A percentile compares a stretch with the other conserved stretches of the same genome.
Conservation (phyloP, 1,284 basidiomycete species). For the Ganoderma boninense region DNA sequence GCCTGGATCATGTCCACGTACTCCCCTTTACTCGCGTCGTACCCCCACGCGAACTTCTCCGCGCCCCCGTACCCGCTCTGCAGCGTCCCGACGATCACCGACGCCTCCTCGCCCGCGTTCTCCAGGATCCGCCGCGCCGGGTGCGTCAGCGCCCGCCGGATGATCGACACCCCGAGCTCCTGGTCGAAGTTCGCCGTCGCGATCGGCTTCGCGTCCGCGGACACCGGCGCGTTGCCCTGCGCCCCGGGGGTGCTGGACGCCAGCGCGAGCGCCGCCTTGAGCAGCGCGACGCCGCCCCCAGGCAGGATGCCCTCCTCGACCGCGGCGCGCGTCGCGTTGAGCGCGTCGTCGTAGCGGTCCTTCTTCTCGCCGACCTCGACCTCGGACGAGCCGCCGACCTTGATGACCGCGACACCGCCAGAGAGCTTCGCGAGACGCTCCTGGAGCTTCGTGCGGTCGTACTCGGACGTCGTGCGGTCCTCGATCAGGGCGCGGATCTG, state of each 20-base stretch:
- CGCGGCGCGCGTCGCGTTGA: slow-evolving; percentile 96
- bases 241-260: slow-evolving; percentile 60
- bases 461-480: slow-evolving; percentile 91
- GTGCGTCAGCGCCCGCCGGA: slow-evolving; percentile 86
- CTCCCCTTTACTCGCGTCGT: slow-evolving; percentile 92
- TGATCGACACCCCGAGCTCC: slow-evolving; percentile 94
- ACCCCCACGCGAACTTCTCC: slow-evolving; percentile 87
- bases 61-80: slow-evolving; percentile 70
- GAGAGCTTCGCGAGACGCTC: slow-evolving; percentile 96
- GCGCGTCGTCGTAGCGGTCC: slow-evolving; percentile 97
- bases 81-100: slow-evolving; percentile 92
- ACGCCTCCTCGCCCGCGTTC: slow-evolving; percentile 96
- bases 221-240: slow-evolving; percentile 45
- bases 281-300: slow-evolving; percentile 91
- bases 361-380: slow-evolving; percentile 99
- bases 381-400: slow-evolving; percentile 93
- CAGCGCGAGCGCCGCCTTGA: slow-evolving; percentile 90
- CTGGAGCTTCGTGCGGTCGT: slow-evolving; percentile 95
- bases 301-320: slow-evolving; percentile 99
- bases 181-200: slow-evolving; percentile 96
- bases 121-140: slow-evolving; percentile 91
- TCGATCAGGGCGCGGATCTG: slow-evolving; percentile 90
- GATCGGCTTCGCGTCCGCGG: slow-evolving; percentile 69
- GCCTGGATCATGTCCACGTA: slow-evolving; percentile 95
- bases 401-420: slow-evolving; percentile 98